Conservation (phyloP, 495 filamentous ascomycete genomes). For the Diplogelasinospora grovesii region DNA sequence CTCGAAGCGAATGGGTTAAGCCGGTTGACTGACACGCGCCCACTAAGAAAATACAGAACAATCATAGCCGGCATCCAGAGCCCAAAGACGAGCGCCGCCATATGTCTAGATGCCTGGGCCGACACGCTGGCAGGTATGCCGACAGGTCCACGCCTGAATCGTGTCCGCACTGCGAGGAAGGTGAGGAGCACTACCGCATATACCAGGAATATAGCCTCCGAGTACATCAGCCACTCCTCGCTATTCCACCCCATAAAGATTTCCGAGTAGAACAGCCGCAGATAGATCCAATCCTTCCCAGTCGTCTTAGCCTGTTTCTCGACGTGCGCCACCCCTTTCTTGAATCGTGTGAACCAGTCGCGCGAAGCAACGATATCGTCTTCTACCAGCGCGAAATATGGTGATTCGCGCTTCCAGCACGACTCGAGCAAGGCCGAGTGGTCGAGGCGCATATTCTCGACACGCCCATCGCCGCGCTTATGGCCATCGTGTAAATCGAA, state of each 20-base stretch:
- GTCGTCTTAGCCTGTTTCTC: not conserved
- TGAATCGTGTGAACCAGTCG: not conserved
- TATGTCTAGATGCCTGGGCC: too few species aligned
- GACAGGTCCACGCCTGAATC: not conserved
- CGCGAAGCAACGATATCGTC: conserved; percentile 1
- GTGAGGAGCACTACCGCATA: conserved; percentile 1
- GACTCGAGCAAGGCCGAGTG: not conserved
- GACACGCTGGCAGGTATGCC: too few species aligned
- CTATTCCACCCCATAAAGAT: conserved; percentile 50
- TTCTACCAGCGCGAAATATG: not conserved
- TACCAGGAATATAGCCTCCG: conserved; percentile 11
- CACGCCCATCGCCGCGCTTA: not conserved
- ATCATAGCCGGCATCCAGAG: conserved; percentile 29
- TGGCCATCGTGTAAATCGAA: not conserved
- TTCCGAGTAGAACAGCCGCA: conserved; percentile 55
- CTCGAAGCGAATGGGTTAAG: conserved; percentile 6
- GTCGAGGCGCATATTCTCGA: not conserved
- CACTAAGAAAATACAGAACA: conserved; percentile 30
- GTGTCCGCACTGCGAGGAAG: not conserved
- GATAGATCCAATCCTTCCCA: conserved; percentile 33
- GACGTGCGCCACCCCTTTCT: not conserved
- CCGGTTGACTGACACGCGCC: conserved; percentile 33
- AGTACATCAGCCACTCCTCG: conserved; percentile 42
- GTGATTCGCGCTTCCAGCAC: not conserved
- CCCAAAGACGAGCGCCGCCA: not conserved